A percentile compares a stretch with the other conserved stretches of the same genome.
Conservation (phyloP, 1,284 basidiomycete species). For the Cutaneotrichosporon mucoides region DNA sequence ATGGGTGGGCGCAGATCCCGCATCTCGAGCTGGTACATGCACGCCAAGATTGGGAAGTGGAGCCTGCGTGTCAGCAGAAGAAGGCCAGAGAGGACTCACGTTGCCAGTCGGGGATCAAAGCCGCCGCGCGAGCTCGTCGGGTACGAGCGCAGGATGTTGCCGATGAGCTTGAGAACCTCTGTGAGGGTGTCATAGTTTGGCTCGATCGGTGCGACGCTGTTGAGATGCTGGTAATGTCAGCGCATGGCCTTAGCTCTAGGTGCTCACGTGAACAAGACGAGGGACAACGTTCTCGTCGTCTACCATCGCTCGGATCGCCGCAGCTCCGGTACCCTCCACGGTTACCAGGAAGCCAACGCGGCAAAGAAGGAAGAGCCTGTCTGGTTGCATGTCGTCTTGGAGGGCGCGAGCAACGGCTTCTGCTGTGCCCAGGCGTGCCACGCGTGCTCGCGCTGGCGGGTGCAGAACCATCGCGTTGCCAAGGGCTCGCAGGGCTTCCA, state of each 20-base stretch:
- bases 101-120: constrained; percentile 35
- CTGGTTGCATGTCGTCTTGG: constrained; percentile 16
- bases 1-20: constrained; percentile 35
- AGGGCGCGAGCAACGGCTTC: constrained; percentile 31
- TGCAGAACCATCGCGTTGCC: constrained; percentile 41
- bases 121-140: constrained; percentile 21
- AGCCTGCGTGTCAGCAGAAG: constrained; percentile 14
- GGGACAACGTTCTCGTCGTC: constrained; percentile 33
- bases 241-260: not conserved
- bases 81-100: constrained; percentile 22
- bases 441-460: constrained; percentile 22
- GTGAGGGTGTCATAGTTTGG: constrained; percentile 30
- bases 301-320: constrained; percentile 32
- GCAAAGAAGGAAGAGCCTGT: constrained; percentile 40
- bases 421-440: constrained; percentile 26
- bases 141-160: constrained; percentile 41
- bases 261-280: constrained; percentile 32
- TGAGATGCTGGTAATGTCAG: constrained; percentile 20
- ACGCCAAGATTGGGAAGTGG: constrained; percentile 27
- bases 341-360: constrained; percentile 44
- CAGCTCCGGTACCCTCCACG: constrained; percentile 25
- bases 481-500: constrained; percentile 35
- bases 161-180: constrained; percentile 45
- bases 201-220: constrained; percentile 12
- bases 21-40: constrained; percentile 31